phyloP scores from a whole-genome alignment of 2,329 filamentous ascomycete species.

The Myriangium duriaei region DNA sequence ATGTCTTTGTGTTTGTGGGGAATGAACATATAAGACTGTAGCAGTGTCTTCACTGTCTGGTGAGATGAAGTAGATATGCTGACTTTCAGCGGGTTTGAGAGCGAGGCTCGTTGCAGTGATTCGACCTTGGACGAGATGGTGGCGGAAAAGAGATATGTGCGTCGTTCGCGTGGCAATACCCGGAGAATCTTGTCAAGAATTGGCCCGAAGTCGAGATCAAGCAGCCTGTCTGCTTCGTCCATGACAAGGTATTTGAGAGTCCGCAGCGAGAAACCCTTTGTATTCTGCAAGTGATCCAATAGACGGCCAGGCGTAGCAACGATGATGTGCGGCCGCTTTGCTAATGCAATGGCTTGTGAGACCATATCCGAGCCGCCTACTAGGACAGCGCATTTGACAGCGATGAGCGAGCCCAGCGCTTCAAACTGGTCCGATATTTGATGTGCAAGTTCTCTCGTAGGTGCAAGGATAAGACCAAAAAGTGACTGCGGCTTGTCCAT shows the following conservation, averaged over 20 bases:
- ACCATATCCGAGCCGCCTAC: conserved; percentile 97
- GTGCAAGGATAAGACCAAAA: conserved; percentile 82
- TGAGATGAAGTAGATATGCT: conserved; percentile 74
- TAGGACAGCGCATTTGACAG: conserved; percentile 65
- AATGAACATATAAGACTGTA: conserved; percentile 78
- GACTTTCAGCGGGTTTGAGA: conserved; percentile 73
- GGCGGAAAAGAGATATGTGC: conserved; percentile 84
- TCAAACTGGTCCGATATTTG: conserved; percentile 86
- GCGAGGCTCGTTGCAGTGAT: conserved; percentile 74
- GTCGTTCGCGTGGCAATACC: conserved; percentile 62
- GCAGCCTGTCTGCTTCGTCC: conserved; percentile 83
- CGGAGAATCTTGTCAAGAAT: conserved; percentile 88
- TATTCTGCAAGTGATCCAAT: conserved; percentile 89
- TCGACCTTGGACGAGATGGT: conserved; percentile 93
- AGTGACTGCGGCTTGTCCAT: conserved; percentile 77
- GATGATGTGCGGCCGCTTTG: conserved; percentile 85
- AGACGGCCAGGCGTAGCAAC: conserved; percentile 85
- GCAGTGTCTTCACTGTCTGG: conserved; percentile 78
- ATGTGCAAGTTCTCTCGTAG: conserved; percentile 82
- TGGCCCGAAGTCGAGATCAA: conserved; percentile 90
- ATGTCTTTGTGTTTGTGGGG: conserved; percentile 80
- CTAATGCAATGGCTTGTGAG: conserved; percentile 74
- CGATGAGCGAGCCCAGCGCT: conserved; percentile 73
- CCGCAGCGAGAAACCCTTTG: conserved; percentile 82
- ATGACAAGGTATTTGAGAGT: conserved; percentile 80